A percentile compares a stretch with the other conserved stretches of the same genome.
Conservation (phyloP, 108 stramenopile genomes). For the Skeletonema marinoi region DNA sequence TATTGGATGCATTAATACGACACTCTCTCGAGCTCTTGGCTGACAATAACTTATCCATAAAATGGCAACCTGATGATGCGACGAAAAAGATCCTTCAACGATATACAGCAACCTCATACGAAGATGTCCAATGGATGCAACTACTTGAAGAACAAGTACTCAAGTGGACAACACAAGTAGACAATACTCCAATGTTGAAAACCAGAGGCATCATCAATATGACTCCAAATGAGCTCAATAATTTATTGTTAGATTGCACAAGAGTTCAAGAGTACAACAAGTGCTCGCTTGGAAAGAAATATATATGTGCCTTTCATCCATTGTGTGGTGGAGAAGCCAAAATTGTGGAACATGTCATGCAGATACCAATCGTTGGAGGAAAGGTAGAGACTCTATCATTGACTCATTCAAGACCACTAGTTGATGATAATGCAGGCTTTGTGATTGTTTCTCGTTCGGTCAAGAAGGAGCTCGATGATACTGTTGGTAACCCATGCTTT, state of each 20-base stretch:
- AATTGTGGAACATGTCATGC: constrained; percentile 34
- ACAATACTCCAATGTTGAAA: constrained; percentile 21
- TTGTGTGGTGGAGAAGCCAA: constrained; percentile 21
- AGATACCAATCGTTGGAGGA: constrained; percentile 36
- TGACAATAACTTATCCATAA: background rate
- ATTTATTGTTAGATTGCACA: constrained; percentile 33
- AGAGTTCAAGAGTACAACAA: constrained; percentile 37
- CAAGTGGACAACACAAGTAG: constrained; percentile 27
- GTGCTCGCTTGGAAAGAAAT: constrained; percentile 30
- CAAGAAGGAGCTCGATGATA: constrained; percentile 9
- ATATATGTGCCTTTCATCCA: constrained; percentile 9
- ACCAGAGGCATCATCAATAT: constrained; percentile 43
- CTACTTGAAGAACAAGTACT: constrained; percentile 25
- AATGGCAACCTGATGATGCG: constrained; percentile 38
- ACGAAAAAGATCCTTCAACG: constrained; percentile 21
- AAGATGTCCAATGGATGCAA: background rate
- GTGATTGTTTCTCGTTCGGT: constrained; percentile 40
- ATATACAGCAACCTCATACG: background rate
- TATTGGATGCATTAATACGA: constrained; percentile 19
- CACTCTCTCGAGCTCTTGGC: constrained; percentile 14
- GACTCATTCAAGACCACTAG: constrained; percentile 29
- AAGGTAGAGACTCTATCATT: constrained; percentile 14
- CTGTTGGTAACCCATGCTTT: constrained; percentile 15
- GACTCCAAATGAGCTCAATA: constrained; percentile 26
- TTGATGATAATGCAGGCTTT: constrained; percentile 1